phyloP scores from a whole-genome alignment of 2,329 filamentous ascomycete species.

The Aspergillus neotritici region DNA sequence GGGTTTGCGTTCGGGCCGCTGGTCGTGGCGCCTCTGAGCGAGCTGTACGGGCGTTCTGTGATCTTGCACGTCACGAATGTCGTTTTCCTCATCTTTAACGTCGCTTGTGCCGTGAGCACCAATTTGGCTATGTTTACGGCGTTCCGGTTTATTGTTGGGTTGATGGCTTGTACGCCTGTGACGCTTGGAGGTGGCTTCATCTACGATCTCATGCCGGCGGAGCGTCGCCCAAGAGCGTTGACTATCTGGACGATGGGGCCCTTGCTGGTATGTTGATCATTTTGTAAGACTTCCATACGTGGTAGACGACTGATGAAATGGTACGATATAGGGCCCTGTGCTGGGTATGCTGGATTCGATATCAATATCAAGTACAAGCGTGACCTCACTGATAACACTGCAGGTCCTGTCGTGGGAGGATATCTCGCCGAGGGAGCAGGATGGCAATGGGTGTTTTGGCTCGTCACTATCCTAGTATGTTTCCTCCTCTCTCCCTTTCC shows the following conservation, averaged over 20 bases:
- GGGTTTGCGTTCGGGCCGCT: constrained; percentile 55
- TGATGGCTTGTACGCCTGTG: constrained; percentile 57
- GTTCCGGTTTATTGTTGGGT: constrained; percentile 58
- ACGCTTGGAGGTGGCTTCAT: constrained; percentile 62
- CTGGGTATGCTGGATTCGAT: background rate
- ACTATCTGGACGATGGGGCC: constrained; percentile 33
- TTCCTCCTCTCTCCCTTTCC: constrained; percentile 30
- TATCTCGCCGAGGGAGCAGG: constrained; percentile 47
- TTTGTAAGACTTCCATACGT: background rate
- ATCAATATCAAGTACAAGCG: too few species aligned
- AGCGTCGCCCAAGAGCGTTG: constrained; percentile 55
- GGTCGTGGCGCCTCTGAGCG: constrained; percentile 52
- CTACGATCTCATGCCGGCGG: constrained; percentile 56
- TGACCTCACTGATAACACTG: background rate
- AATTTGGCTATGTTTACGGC: constrained; percentile 49
- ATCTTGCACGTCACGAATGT: constrained; percentile 53
- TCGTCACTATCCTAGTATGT: constrained; percentile 43
- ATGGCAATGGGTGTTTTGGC: constrained; percentile 52
- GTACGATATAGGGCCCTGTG: background rate
- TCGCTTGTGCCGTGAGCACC: constrained; percentile 57
- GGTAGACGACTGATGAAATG: too few species aligned
- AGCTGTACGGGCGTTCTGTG: constrained; percentile 57
- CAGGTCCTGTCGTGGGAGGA: constrained; percentile 46
- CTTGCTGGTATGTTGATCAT: constrained; percentile 9
- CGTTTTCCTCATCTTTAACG: constrained; percentile 54